Conservation (phyloP, 2,329 filamentous ascomycete species). For the Colletotrichum plurivorum region DNA sequence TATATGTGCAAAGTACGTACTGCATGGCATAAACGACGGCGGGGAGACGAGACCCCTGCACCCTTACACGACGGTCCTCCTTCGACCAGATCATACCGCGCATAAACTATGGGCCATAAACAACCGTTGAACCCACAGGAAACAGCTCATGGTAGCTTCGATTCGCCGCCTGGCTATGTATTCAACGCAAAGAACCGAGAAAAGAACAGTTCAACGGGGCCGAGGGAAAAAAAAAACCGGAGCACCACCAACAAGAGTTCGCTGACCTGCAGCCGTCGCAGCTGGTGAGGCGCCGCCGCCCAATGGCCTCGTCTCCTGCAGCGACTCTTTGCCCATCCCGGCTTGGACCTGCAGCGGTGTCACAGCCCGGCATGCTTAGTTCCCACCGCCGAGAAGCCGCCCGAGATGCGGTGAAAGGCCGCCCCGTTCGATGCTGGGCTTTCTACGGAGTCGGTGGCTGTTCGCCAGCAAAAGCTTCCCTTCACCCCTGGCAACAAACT, state of each 20-base stretch:
- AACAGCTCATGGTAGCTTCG: not conserved
- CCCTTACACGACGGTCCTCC: not conserved
- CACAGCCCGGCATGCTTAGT: constrained; percentile 29
- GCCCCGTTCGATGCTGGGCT: constrained; percentile 23
- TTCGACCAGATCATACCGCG: not conserved
- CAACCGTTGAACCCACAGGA: constrained; percentile 1
- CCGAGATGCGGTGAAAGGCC: constrained; percentile 39
- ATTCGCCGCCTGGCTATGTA: not conserved
- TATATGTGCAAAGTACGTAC: no score
- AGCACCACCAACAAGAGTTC: constrained; percentile 28
- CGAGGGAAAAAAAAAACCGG: constrained; percentile 11
- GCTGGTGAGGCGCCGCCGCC: constrained; percentile 27
- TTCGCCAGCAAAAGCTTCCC: constrained; percentile 24
- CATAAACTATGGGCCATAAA: constrained; percentile 11
- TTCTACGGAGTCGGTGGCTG: not conserved
- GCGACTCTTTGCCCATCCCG: constrained; percentile 33
- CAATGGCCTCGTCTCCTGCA: constrained; percentile 27
- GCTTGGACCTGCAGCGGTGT: constrained; percentile 36
- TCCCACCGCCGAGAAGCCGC: constrained; percentile 33
- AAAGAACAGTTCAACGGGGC: not conserved
- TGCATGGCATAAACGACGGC: constrained; percentile 19
- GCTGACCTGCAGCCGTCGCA: constrained; percentile 24
- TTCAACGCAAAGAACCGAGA: constrained; percentile 13
- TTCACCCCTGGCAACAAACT: constrained; percentile 9
- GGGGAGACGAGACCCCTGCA: constrained; percentile 1